Evolutionary conservation across 1,139 yeast genomes (phyloP).

Genomic region (Kurtzmaniella quercitrusa): DNA sequence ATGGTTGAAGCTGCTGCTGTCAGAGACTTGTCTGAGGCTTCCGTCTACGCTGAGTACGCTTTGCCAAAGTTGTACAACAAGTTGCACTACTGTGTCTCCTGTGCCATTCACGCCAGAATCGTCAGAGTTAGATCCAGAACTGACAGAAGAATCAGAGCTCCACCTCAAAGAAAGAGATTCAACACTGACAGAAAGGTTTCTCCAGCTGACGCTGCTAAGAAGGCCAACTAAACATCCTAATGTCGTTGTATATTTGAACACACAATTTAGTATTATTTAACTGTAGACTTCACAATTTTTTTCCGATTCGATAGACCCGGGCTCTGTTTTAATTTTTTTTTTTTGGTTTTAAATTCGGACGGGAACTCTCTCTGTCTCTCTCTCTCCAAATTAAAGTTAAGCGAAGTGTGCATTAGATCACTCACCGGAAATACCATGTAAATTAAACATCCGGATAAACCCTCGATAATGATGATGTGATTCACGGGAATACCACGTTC

Average conservation of each 20-base stretch:
- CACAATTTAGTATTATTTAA: conserved; percentile 2
- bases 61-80: conserved; percentile 99
- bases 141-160: conserved; percentile 98
- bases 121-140: conserved; percentile 99
- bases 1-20: conserved; percentile 99
- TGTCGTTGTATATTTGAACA: conserved; percentile 4
- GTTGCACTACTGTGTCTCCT: conserved; percentile 99
- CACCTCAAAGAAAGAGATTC: conserved; percentile 99
- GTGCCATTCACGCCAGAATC: conserved; percentile 99
- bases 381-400: conserved; percentile 2
- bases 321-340: too few relatives aligned
- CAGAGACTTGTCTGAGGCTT: conserved; percentile 99
- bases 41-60: conserved; percentile 98
- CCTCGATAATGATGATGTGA: too few relatives aligned
- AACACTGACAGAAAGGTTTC: conserved; percentile 93
- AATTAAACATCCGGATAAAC: too few relatives aligned
- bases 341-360: too few relatives aligned
- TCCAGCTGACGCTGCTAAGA: conserved; percentile 98
- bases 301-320: too few relatives aligned
- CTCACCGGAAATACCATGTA: too few relatives aligned
- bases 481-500: neutral
- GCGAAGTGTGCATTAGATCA: neutral
- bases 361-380: too few relatives aligned
- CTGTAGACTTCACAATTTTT: too few relatives aligned
- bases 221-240: conserved; percentile 41